Percentiles rank a stretch among this genome's conserved stretches.
Evolutionary conservation across 2,329 filamentous ascomycete genomes (phyloP).

Genomic region (Zymoseptoria crescenta): DNA sequence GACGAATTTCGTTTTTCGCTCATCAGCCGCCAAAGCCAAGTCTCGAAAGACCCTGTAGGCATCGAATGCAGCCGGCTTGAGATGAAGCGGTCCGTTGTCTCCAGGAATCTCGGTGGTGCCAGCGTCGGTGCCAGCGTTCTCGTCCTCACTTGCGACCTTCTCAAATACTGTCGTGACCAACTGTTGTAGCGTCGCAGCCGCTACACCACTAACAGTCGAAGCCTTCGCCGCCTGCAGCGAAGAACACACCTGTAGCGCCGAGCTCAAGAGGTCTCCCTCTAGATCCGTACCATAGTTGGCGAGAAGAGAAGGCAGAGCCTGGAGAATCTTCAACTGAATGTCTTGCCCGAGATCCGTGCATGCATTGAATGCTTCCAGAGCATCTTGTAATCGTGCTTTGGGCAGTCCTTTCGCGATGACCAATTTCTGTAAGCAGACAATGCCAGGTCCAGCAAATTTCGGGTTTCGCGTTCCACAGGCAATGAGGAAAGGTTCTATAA

Average conservation of each 20-base stretch:
- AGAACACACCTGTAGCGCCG: conserved; percentile 82
- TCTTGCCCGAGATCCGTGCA: conserved; percentile 68
- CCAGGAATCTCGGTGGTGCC: conserved; percentile 60
- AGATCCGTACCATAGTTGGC: conserved; percentile 84
- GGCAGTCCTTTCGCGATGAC: conserved; percentile 76
- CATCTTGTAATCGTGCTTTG: conserved; percentile 69
- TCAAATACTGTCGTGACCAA: conserved; percentile 89
- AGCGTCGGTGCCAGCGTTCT: conserved; percentile 47
- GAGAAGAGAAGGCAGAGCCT: conserved; percentile 78
- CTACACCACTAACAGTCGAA: conserved; percentile 88
- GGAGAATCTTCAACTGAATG: conserved; percentile 90
- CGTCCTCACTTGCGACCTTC: conserved; percentile 76
- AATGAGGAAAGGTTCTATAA: conserved; percentile 88
- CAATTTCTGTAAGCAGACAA: conserved; percentile 69
- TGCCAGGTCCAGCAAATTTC: conserved; percentile 77
- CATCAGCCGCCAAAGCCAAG: conserved; percentile 78
- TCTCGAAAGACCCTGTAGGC: conserved; percentile 85
- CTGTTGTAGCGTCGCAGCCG: conserved; percentile 92
- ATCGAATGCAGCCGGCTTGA: conserved; percentile 73
- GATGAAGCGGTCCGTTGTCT: conserved; percentile 55
- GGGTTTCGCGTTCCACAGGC: conserved; percentile 85
- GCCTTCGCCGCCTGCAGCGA: conserved; percentile 87
- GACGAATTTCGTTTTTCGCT: conserved; percentile 73
- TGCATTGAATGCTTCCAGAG: conserved; percentile 80
- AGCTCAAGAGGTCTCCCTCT: conserved; percentile 71